Evolutionary conservation across 345 rosid species (phyloP).

Genomic region (Firmiana major): DNA sequence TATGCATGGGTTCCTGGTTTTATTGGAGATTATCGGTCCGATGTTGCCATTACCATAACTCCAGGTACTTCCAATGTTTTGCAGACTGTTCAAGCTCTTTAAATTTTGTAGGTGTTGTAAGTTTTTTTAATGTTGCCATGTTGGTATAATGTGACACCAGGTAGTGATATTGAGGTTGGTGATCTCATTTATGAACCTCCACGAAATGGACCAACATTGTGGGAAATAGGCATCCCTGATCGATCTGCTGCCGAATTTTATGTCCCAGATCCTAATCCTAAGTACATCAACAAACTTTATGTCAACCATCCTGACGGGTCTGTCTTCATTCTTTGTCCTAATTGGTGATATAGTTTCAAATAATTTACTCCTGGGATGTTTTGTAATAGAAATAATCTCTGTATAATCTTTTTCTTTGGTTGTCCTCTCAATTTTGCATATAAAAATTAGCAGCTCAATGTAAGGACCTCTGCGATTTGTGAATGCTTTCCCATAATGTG

Average conservation of each 20-base stretch:
- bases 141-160: conserved; percentile 17
- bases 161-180: conserved; percentile 34
- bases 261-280: conserved; percentile 53
- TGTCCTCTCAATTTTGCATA: background rate
- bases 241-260: conserved; percentile 60
- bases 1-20: conserved; percentile 82
- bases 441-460: background rate
- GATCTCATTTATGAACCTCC: conserved; percentile 50
- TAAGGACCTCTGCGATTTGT: background rate
- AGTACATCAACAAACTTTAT: conserved; percentile 47
- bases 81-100: background rate
- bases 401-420: background rate
- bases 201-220: conserved; percentile 61
- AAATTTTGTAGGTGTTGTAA: background rate
- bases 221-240: conserved; percentile 75
- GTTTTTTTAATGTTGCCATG: background rate
- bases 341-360: background rate
- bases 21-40: conserved; percentile 67
- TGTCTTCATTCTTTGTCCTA: conserved; percentile 2
- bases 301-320: conserved; percentile 70
- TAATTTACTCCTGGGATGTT: no score
- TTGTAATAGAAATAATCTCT: no score
- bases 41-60: conserved; percentile 37
- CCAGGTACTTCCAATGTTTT: conserved; percentile 37
- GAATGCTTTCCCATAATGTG: background rate